Conservation (phyloP, 2,329 filamentous ascomycete genomes). For the Corynespora cassiicola region DNA sequence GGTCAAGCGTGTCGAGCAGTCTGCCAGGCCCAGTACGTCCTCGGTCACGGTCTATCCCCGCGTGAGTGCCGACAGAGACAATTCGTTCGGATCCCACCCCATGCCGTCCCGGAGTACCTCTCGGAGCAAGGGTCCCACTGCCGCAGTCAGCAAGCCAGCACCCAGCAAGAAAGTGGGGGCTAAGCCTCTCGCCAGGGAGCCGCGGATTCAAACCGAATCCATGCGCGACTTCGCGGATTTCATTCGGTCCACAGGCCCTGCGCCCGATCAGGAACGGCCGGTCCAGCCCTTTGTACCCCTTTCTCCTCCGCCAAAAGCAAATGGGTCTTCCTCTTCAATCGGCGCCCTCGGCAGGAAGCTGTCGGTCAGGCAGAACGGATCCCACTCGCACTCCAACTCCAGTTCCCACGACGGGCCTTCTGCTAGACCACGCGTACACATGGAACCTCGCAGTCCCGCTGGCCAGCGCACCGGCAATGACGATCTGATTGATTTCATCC, state of each 20-base stretch:
- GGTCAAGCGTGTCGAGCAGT: constrained; percentile 22
- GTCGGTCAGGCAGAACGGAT: constrained; percentile 27
- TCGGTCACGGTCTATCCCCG: constrained; percentile 41
- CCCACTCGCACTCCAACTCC: constrained; percentile 19
- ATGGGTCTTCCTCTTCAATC: constrained; percentile 29
- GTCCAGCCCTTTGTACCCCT: constrained; percentile 42
- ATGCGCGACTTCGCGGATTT: constrained; percentile 87
- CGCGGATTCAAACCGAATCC: constrained; percentile 73
- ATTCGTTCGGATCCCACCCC: constrained; percentile 33
- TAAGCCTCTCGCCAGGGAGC: constrained; percentile 69
- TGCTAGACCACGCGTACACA: constrained; percentile 34
- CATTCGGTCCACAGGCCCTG: constrained; percentile 79
- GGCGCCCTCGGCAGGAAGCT: constrained; percentile 33
- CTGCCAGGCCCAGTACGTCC: constrained; percentile 18
- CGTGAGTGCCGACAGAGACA: constrained; percentile 34
- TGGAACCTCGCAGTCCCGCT: constrained; percentile 70
- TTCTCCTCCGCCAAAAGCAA: constrained; percentile 22
- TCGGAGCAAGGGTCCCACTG: constrained; percentile 26
- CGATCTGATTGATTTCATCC: constrained; percentile 94
- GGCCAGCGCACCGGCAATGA: constrained; percentile 72
- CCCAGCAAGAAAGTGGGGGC: constrained; percentile 30
- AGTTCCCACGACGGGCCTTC: constrained; percentile 27
- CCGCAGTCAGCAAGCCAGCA: constrained; percentile 26
- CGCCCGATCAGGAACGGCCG: constrained; percentile 35
- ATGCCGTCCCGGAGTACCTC: constrained; percentile 30